These are phyloP conservation scores for Kwoniella heveanensis DNA, from an alignment of 768 basidiomycete species.

Conservation along the genomic window DNA sequence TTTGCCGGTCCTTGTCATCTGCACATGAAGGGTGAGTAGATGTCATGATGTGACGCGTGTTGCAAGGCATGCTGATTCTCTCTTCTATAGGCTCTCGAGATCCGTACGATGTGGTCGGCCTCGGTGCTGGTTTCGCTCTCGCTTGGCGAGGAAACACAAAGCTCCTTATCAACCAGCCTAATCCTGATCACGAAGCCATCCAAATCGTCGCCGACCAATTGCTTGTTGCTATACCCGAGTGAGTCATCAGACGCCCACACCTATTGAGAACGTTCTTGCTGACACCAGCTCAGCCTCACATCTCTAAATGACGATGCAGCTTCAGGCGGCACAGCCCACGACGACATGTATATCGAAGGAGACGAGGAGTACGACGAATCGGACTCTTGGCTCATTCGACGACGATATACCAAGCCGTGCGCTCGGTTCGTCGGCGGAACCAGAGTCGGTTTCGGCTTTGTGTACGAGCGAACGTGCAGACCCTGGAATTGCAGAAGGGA, in stretches of 20 bases:
- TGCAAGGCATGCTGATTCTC: not conserved
- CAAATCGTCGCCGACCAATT: conserved; percentile 80
- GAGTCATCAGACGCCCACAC: conserved; percentile 54
- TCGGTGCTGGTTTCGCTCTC: conserved; percentile 83
- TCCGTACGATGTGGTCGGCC: conserved; percentile 69
- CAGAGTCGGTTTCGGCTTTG: conserved; percentile 80
- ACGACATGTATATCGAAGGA: not conserved
- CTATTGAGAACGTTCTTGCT: not conserved
- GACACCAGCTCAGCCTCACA: conserved; percentile 28
- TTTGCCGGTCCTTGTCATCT: conserved; percentile 71
- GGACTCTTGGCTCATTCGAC: conserved; percentile 33
- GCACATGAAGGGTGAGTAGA: conserved; percentile 77
- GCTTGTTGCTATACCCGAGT: conserved; percentile 84
- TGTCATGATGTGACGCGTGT: not conserved
- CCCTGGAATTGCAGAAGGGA: conserved; percentile 62
- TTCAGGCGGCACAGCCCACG: conserved; percentile 35
- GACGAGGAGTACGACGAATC: conserved; percentile 29
- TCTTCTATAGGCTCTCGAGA: conserved; percentile 69
- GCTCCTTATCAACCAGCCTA: conserved; percentile 69
- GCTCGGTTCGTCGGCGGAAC: conserved; percentile 83
- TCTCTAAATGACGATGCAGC: conserved; percentile 53
- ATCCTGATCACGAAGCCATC: conserved; percentile 73
- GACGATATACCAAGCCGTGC: conserved; percentile 67
- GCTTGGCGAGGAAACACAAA: conserved; percentile 78
- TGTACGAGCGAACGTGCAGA: conserved; percentile 79